phyloP scores from a whole-genome alignment of 106 monocot species.

The Agapanthus africanus region DNA sequence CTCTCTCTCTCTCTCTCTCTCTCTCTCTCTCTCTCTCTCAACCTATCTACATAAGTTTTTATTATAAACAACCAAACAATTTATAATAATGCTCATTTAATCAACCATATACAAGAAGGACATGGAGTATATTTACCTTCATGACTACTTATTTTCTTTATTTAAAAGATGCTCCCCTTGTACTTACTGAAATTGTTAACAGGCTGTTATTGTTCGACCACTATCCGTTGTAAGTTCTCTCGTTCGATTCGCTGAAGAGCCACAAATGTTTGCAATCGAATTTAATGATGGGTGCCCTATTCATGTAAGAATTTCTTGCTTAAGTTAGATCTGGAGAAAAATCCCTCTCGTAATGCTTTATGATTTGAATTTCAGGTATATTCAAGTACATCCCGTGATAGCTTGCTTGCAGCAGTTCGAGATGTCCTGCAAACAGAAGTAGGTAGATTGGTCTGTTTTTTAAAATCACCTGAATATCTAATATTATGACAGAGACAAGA shows the following conservation, averaged over 20 bases:
- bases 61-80: too few species aligned
- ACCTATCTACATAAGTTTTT: too few species aligned
- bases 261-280: slow-evolving; percentile 98
- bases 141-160: too few species aligned
- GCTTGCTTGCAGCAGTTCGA: slow-evolving; percentile 81
- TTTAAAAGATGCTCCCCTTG: background rate
- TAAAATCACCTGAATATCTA: background rate
- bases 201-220: slow-evolving; percentile 97
- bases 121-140: too few species aligned
- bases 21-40: too few species aligned
- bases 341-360: background rate
- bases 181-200: slow-evolving; percentile 3
- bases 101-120: too few species aligned
- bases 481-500: background rate
- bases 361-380: slow-evolving; percentile 62
- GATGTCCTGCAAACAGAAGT: slow-evolving; percentile 97
- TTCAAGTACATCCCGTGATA: slow-evolving; percentile 97
- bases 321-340: background rate
- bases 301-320: slow-evolving; percentile 59
- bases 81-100: too few species aligned
- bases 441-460: slow-evolving; percentile 13
- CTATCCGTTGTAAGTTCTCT: slow-evolving; percentile 79
- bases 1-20: too few species aligned
- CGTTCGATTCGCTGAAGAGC: slow-evolving; percentile 95
- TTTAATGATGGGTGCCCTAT: slow-evolving; percentile 96